phyloP scores from a whole-genome alignment of 768 basidiomycete genomes.

The Suillus occidentalis region DNA sequence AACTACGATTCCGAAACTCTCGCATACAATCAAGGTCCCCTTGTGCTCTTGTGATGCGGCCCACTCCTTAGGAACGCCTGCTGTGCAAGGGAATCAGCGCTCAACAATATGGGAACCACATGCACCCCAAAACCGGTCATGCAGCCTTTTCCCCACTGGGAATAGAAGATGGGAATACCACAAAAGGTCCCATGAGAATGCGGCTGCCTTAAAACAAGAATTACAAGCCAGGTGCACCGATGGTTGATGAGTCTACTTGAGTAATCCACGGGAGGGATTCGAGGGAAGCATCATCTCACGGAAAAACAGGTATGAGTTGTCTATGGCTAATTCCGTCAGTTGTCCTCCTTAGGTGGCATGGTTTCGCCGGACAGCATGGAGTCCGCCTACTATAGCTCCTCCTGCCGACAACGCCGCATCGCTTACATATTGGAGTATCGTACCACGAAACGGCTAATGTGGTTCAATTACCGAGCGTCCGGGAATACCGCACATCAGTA shows the following conservation, averaged over 20 bases:
- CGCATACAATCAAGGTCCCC: neutral
- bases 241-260: neutral
- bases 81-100: neutral
- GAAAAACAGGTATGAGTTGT: neutral
- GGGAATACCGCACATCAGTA: neutral
- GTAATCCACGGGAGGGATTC: neutral
- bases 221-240: neutral
- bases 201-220: neutral
- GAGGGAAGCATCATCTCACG: neutral
- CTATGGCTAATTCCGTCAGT: neutral
- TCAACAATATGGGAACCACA: neutral
- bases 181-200: neutral
- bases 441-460: neutral
- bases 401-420: neutral
- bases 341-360: neutral
- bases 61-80: neutral
- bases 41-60: neutral
- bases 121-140: neutral
- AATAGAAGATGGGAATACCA: neutral
- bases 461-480: neutral
- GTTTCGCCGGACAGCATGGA: neutral
- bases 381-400: neutral
- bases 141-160: neutral
- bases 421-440: neutral
- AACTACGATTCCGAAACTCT: neutral